These are phyloP conservation scores for Botrytis aclada DNA, from an alignment of 2,329 filamentous ascomycete species.

Conservation along the genomic window DNA sequence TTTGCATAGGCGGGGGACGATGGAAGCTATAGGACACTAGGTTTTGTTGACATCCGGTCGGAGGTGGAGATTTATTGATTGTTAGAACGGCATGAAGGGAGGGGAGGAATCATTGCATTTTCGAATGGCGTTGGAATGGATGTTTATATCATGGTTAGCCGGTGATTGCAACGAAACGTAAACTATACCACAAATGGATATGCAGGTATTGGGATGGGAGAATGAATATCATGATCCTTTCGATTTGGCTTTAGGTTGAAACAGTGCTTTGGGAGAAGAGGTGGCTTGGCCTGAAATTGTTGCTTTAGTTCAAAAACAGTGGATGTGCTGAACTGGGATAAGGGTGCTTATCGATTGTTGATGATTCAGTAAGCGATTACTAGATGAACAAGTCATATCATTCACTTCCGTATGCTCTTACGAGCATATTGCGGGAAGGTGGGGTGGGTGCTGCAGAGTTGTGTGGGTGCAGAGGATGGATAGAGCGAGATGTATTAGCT, in stretches of 20 bases:
- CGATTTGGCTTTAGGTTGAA: neutral
- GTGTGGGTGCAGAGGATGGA: neutral
- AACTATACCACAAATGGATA: slow-evolving; percentile 11
- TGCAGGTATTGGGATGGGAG: slow-evolving; percentile 4
- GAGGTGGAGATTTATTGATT: neutral
- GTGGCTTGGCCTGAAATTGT: neutral
- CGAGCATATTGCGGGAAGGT: neutral
- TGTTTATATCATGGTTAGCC: slow-evolving; percentile 7
- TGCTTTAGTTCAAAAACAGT: neutral
- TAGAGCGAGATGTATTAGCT: neutral
- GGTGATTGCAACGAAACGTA: slow-evolving; percentile 11
- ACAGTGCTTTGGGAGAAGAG: neutral
- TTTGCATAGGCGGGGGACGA: neutral
- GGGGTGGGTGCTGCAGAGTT: neutral
- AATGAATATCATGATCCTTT: neutral
- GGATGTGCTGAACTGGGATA: neutral
- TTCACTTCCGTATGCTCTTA: neutral
- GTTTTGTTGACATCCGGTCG: neutral
- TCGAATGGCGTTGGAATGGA: slow-evolving; percentile 15
- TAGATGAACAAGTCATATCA: neutral
- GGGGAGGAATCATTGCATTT: slow-evolving; percentile 16
- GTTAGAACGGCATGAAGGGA: neutral
- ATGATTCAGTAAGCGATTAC: neutral
- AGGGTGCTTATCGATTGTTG: neutral
- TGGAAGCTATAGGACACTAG: neutral